Base-by-base conservation (phyloP, 306 rosid genomes). In the Begonia peltatifolia region DNA sequence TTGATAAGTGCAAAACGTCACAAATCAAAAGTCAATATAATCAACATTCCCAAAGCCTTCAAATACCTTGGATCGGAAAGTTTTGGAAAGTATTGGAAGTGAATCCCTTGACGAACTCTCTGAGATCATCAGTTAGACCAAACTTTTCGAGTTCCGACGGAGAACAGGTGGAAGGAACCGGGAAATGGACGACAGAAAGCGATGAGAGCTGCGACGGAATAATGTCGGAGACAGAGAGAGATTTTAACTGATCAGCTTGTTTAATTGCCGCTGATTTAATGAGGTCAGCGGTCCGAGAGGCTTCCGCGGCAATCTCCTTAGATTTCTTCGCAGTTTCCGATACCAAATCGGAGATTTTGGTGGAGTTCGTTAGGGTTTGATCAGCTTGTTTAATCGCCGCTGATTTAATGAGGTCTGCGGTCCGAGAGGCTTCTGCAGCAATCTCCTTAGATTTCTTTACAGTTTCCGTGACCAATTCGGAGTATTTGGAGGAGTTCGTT, bases 341-440 rank as follows among this genome's bases (percentile, higher is more conserved):
- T 65, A 92, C 93, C 53, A 92, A 76, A 69, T 87, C 99, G 68
- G 96, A 69, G 81, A 92, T 58, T 48, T 66, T 67, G 20, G 79
- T 69, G 63, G 99, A 71, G 14, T 60, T 66, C 3, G 78, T 71
- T 1, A 90, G 56, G 35, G 69, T 50, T 7, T 83, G 92, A 59
- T 85, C 95, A 42, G 88, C 88, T 47, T 68, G 99, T 57, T 68
- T 79, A 48, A 88, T 64, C 2, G 97, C 97, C 15, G 92, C 97
- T 25, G 70, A 25, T 56, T 81, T 92, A 78, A 92, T 72, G 63
- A 67, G 78, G 71, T 92, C 94, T 44, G 99, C 99, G 17, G 64
- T 63, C 74, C 87, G 86, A 62, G 99, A 92, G 41, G 99, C 96
- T 54, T 92, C 99, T 12, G 93, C 93, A 50, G 99, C 99, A 43